Conservation (phyloP, 768 basidiomycete genomes). For the Suillus subluteus region DNA sequence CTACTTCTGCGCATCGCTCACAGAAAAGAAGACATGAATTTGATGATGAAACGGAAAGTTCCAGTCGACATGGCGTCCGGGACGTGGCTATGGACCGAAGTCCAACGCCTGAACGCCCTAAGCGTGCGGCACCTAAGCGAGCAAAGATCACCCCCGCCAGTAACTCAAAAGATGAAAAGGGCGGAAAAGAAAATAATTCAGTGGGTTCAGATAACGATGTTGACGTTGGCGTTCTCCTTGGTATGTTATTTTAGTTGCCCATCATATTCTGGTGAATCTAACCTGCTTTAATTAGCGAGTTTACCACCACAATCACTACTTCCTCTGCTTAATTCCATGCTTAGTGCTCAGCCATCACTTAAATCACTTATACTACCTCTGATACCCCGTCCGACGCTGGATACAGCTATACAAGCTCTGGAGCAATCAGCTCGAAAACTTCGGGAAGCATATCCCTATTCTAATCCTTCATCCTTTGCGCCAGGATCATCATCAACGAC, state of each 20-base stretch:
- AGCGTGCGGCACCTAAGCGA: conserved; percentile 71
- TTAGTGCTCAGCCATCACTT: conserved; percentile 68
- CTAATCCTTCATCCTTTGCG: conserved; percentile 46
- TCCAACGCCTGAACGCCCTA: conserved; percentile 80
- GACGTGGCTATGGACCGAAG: conserved; percentile 86
- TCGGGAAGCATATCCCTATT: conserved; percentile 84
- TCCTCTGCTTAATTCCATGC: conserved; percentile 69
- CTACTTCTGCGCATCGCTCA: conserved; percentile 41
- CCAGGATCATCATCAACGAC: conserved; percentile 29
- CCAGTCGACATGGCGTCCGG: conserved; percentile 36
- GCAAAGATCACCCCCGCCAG: conserved; percentile 37
- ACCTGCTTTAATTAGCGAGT: conserved; percentile 55
- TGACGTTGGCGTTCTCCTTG: conserved; percentile 79
- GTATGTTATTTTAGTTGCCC: conserved; percentile 44
- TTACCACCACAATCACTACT: conserved; percentile 78
- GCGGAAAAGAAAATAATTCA: conserved; percentile 53
- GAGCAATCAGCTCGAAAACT: conserved; percentile 71
- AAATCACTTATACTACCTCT: conserved; percentile 74
- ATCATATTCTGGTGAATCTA: conserved; percentile 17
- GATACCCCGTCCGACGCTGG: conserved; percentile 84
- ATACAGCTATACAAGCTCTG: conserved; percentile 71
- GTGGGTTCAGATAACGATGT: conserved; percentile 46
- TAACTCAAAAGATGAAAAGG: conserved; percentile 43
- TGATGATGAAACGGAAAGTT: conserved; percentile 63
- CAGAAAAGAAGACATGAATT: conserved; percentile 70